These are phyloP conservation scores for Opeltia flavorubescens DNA, from an alignment of 495 filamentous ascomycete species.

Conservation along the genomic window DNA sequence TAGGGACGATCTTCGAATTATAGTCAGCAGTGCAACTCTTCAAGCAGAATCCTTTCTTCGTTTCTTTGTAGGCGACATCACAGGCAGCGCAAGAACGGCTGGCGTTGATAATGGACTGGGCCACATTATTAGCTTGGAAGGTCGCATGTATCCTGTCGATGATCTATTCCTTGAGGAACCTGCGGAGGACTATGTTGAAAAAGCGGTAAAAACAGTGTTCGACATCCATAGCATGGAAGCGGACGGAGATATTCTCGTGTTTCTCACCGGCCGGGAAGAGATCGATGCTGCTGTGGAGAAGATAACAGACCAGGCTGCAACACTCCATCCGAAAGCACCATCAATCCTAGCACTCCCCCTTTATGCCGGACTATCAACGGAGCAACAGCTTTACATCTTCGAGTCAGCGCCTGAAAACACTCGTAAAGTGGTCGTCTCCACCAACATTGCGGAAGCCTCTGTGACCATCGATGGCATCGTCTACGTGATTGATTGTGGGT, in stretches of 20 bases:
- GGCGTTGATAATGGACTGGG: conserved; percentile 12
- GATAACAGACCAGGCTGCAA: conserved; percentile 62
- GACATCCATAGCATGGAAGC: conserved; percentile 81
- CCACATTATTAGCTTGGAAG: conserved; percentile 81
- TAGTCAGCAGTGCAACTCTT: conserved; percentile 87
- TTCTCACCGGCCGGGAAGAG: conserved; percentile 87
- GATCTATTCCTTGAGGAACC: conserved; percentile 71
- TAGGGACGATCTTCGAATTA: conserved; percentile 70
- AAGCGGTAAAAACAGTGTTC: conserved; percentile 75
- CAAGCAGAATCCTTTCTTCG: conserved; percentile 78
- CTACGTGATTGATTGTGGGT: conserved; percentile 86
- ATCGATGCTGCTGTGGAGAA: conserved; percentile 71
- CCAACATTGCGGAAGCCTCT: conserved; percentile 92
- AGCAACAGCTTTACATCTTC: conserved; percentile 88
- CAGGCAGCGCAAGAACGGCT: conserved; percentile 20
- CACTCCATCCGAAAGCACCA: conserved; percentile 56
- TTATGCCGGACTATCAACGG: conserved; percentile 77
- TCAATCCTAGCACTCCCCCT: conserved; percentile 67
- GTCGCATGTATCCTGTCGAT: conserved; percentile 85
- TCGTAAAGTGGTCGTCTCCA: conserved; percentile 84
- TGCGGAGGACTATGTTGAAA: conserved; percentile 77
- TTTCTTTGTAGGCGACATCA: conserved; percentile 53
- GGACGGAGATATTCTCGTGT: conserved; percentile 82
- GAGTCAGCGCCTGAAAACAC: conserved; percentile 73
- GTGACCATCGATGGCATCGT: conserved; percentile 89